Evolutionary conservation across 495 filamentous ascomycete genomes (phyloP).

Genomic region (Xylaria nigripes): DNA sequence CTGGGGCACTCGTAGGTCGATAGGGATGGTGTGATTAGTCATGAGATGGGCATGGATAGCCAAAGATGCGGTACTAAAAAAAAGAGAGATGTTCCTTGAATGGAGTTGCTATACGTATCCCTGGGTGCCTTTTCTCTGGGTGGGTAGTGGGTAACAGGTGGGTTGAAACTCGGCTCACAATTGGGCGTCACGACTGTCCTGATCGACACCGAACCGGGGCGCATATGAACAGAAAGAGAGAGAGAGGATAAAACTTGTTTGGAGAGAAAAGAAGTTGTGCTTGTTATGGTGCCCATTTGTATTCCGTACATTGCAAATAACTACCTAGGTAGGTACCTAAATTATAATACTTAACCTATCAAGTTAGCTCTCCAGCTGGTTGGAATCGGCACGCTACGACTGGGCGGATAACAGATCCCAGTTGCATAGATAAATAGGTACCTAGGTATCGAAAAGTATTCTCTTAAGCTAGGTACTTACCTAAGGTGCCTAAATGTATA

Average conservation of each 20-base stretch:
- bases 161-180: not conserved
- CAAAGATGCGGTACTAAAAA: not conserved
- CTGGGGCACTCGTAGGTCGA: too few species aligned
- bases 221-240: not conserved
- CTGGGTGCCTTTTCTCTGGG: not conserved
- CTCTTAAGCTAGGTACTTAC: too few species aligned
- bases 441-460: too few species aligned
- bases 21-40: not conserved
- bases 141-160: not conserved
- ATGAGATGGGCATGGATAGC: not conserved
- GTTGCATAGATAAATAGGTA: too few species aligned
- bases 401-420: too few species aligned
- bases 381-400: too few species aligned
- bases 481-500: too few species aligned
- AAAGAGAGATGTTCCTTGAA: not conserved
- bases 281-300: too few species aligned
- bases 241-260: not conserved
- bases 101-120: not conserved
- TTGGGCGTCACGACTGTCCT: not conserved
- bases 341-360: too few species aligned
- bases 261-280: not conserved
- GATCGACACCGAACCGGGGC: not conserved
- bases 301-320: too few species aligned
- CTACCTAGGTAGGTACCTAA: too few species aligned
- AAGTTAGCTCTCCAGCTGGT: too few species aligned